A percentile compares a stretch with the other conserved stretches of the same genome.
These are phyloP conservation scores for Pichia scutulata DNA, from an alignment of 805 yeast species.

Conservation along the genomic window DNA sequence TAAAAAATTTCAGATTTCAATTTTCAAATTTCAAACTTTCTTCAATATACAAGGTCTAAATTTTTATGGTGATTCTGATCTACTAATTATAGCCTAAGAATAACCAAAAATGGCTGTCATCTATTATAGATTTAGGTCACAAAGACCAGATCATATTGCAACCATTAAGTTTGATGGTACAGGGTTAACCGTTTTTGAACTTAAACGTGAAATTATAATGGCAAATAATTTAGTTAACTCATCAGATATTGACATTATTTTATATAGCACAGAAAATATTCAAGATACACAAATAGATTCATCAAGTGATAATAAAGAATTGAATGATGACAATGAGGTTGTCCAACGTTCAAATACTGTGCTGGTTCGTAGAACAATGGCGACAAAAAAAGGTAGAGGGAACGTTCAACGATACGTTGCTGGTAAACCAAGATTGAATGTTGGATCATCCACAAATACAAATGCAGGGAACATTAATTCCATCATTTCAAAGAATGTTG, in stretches of 20 bases:
- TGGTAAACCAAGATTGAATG: constrained; percentile 52
- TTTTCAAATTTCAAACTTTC: background rate
- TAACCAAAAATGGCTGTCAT: constrained; percentile 35
- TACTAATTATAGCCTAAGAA: background rate
- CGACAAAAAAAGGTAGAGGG: constrained; percentile 40
- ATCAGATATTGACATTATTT: constrained; percentile 67
- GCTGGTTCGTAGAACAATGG: constrained; percentile 72
- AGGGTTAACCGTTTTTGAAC: constrained; percentile 89
- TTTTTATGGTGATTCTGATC: background rate
- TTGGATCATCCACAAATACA: constrained; percentile 12
- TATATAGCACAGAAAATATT: constrained; percentile 53
- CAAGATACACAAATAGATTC: background rate
- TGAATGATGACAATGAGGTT: constrained; percentile 83
- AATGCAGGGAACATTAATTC: constrained; percentile 13
- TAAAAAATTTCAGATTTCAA: background rate
- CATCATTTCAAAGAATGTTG: constrained; percentile 25
- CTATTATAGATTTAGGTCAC: constrained; percentile 81
- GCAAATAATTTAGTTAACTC: constrained; percentile 80
- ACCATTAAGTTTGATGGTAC: constrained; percentile 92
- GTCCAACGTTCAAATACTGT: constrained; percentile 84
- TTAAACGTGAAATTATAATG: constrained; percentile 80
- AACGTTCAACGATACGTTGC: constrained; percentile 65
- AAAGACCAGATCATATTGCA: constrained; percentile 53
- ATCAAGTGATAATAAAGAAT: constrained; percentile 37
- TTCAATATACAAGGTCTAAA: background rate